Evolutionary conservation across 164 flowering plant species (phyloP).

Genomic region (Berberis vulgaris): DNA sequence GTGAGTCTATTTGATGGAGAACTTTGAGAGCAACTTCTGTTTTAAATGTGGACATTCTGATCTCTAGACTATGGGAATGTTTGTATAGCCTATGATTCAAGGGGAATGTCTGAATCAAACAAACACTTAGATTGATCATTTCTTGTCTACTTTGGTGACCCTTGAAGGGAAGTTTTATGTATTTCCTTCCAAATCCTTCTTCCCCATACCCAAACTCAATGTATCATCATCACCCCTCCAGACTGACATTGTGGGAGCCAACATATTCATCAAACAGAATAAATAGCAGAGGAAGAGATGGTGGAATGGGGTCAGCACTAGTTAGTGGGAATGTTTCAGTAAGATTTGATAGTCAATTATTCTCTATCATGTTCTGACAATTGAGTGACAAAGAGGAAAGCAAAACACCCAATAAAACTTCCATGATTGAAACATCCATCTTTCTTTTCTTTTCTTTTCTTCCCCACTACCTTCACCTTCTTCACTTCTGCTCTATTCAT

Average conservation of each 20-base stretch:
- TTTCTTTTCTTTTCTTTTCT: background rate
- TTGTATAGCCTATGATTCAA: too few species aligned
- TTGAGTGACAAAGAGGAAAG: constrained; percentile 1
- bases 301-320: background rate
- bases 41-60: too few species aligned
- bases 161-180: too few species aligned
- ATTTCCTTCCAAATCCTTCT: too few species aligned
- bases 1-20: too few species aligned
- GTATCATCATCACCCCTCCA: too few species aligned
- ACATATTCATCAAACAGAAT: background rate
- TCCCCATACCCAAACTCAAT: too few species aligned
- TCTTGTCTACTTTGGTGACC: too few species aligned
- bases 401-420: background rate
- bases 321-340: constrained; percentile 2
- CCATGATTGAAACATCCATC: background rate
- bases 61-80: too few species aligned
- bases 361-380: background rate
- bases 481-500: background rate
- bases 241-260: constrained; percentile 1
- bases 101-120: too few species aligned
- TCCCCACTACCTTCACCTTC: background rate
- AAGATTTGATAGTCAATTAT: background rate
- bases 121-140: too few species aligned
- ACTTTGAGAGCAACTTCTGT: too few species aligned
- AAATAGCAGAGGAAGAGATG: background rate